phyloP scores from a whole-genome alignment of 2,329 filamentous ascomycete genomes.

The Paecilomyces variotii region DNA sequence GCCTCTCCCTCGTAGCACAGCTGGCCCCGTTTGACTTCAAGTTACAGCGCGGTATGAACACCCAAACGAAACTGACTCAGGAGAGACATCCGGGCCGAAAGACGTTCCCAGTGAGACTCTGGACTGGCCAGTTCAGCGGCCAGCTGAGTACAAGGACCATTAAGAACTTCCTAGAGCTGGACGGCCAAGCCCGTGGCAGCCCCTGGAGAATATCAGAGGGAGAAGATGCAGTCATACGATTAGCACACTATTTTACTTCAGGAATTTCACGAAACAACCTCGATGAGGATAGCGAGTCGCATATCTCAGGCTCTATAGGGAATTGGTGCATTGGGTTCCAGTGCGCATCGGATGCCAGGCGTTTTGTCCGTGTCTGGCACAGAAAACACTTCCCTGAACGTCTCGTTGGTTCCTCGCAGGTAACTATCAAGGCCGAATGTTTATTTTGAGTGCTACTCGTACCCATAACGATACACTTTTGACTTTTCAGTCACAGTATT shows the following conservation, averaged over 20 bases:
- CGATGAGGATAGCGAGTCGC: constrained; percentile 12
- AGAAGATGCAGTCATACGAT: constrained; percentile 5
- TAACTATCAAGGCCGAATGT: constrained; percentile 12
- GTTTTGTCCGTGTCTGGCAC: constrained; percentile 49
- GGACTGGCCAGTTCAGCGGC: constrained; percentile 3
- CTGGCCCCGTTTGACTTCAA: constrained; percentile 10
- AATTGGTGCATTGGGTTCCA: constrained; percentile 50
- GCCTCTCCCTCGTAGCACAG: constrained; percentile 6
- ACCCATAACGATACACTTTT: not conserved
- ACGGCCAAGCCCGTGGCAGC: constrained; percentile 7
- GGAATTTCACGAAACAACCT: constrained; percentile 4
- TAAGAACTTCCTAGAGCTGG: constrained; percentile 7
- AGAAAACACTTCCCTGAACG: constrained; percentile 33
- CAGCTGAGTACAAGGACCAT: constrained; percentile 4
- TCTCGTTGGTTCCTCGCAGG: constrained; percentile 4
- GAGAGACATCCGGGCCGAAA: not conserved
- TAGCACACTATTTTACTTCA: not conserved
- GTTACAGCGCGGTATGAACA: constrained; percentile 7
- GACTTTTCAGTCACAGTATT: not conserved
- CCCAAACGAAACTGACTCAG: constrained; percentile 6
- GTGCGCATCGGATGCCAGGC: constrained; percentile 46
- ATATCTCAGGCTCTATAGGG: constrained; percentile 5
- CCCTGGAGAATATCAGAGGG: constrained; percentile 10
- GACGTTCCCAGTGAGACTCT: constrained; percentile 11
- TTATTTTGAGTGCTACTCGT: constrained; percentile 7